phyloP scores from a whole-genome alignment of 2,329 filamentous ascomycete genomes.

The Paraconiothyrium sp. region DNA sequence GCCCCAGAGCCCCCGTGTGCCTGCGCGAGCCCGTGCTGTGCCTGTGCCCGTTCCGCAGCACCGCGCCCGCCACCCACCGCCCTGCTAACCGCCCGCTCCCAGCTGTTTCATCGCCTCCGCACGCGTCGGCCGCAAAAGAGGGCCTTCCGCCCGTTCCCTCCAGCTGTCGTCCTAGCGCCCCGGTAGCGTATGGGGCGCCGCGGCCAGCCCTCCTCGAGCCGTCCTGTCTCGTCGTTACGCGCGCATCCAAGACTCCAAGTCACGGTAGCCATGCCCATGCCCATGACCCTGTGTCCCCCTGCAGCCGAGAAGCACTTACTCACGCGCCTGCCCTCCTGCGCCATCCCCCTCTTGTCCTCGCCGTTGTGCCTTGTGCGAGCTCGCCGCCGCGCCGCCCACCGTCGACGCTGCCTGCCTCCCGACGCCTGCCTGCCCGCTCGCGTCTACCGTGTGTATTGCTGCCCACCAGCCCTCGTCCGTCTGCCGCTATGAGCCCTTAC shows the following conservation, averaged over 20 bases:
- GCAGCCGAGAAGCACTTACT: background rate
- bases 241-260: constrained; percentile 5
- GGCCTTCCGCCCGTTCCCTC: constrained; percentile 14
- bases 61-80: background rate
- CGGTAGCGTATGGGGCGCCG: background rate
- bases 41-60: background rate
- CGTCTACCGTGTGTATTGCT: constrained; percentile 15
- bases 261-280: background rate
- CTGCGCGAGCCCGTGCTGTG: background rate
- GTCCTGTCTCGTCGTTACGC: constrained; percentile 1
- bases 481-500: constrained; percentile 8
- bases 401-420: constrained; percentile 4
- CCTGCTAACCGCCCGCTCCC: background rate
- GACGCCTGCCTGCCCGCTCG: constrained; percentile 13
- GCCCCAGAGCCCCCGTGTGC: background rate
- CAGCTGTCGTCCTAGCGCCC: background rate
- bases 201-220: background rate
- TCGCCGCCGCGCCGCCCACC: constrained; percentile 13
- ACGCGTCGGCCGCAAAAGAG: constrained; percentile 3
- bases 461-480: background rate
- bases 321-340: background rate
- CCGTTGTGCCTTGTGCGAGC: constrained; percentile 1
- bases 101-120: constrained; percentile 15
- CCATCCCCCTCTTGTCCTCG: constrained; percentile 1
- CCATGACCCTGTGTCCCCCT: background rate